These are phyloP conservation scores for Rhizopogon rudus DNA, from an alignment of 768 basidiomycete species.

Conservation along the genomic window DNA sequence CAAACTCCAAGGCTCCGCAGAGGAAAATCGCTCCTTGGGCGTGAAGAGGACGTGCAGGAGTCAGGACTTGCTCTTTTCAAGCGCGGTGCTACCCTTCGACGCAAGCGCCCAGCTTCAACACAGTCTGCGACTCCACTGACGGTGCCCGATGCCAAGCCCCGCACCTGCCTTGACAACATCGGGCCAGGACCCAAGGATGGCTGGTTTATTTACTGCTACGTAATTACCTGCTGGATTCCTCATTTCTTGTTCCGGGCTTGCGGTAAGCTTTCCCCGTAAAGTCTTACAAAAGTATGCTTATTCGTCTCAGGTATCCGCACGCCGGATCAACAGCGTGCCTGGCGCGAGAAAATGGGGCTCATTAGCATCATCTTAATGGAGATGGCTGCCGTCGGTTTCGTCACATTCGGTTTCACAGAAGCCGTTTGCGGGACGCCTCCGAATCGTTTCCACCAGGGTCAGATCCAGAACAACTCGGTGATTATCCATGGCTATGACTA, in stretches of 20 bases:
- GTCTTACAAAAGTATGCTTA: constrained; percentile 6
- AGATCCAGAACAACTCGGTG: constrained; percentile 72
- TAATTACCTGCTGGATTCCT: constrained; percentile 84
- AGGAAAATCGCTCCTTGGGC: constrained; percentile 83
- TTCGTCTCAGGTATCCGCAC: constrained; percentile 66
- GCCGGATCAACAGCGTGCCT: constrained; percentile 92
- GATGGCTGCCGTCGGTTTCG: constrained; percentile 94
- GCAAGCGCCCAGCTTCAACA: constrained; percentile 51
- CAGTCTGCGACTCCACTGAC: constrained; percentile 34
- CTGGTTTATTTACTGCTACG: constrained; percentile 93
- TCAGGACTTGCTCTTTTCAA: constrained; percentile 92
- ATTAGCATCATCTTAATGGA: constrained; percentile 71
- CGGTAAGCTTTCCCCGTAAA: constrained; percentile 43
- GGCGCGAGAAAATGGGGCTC: constrained; percentile 98
- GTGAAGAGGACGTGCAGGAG: constrained; percentile 89
- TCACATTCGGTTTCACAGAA: constrained; percentile 98
- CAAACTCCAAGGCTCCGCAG: constrained; percentile 54
- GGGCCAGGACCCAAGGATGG: constrained; percentile 86
- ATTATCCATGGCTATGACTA: constrained; percentile 95
- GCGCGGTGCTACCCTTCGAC: constrained; percentile 72
- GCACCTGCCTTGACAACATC: constrained; percentile 63
- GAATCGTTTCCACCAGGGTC: constrained; percentile 77
- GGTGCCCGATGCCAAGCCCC: constrained; percentile 30
- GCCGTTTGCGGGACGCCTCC: constrained; percentile 87
- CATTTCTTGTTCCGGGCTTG: constrained; percentile 68